phyloP scores from a whole-genome alignment of 75 land plant species.

The Chamaecyparis obtusa region DNA sequence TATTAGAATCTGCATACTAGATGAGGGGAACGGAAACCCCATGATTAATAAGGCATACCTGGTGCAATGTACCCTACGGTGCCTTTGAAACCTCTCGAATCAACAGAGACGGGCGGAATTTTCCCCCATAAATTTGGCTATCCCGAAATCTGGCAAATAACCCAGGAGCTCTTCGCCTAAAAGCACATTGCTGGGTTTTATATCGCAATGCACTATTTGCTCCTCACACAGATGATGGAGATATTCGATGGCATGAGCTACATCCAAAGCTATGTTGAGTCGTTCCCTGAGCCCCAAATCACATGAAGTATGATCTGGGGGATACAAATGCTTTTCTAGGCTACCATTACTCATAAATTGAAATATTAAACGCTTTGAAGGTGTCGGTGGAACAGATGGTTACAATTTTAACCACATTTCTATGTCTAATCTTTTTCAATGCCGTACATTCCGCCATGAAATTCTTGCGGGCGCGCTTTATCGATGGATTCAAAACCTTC shows the following conservation, averaged over 20 bases:
- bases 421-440: slow-evolving; percentile 58
- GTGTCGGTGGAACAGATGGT: slow-evolving; percentile 51
- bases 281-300: slow-evolving; percentile 45
- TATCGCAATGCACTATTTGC: slow-evolving; percentile 70
- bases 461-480: slow-evolving; percentile 16
- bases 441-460: slow-evolving; percentile 22
- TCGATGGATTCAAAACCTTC: slow-evolving; percentile 17
- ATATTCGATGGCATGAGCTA: slow-evolving; percentile 68
- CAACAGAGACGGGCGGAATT: too few relatives aligned
- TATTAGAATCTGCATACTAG: background rate
- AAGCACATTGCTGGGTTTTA: slow-evolving; percentile 68
- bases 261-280: slow-evolving; percentile 54
- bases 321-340: slow-evolving; percentile 47
- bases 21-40: background rate
- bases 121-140: background rate
- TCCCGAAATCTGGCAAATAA: slow-evolving; percentile 50
- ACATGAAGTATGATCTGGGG: background rate
- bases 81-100: slow-evolving; percentile 33
- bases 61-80: slow-evolving; percentile 68
- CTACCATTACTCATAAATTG: slow-evolving; percentile 64
- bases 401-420: slow-evolving; percentile 60
- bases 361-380: slow-evolving; percentile 19
- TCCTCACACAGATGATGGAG: slow-evolving; percentile 64
- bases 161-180: slow-evolving; percentile 50
- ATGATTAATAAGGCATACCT: slow-evolving; percentile 22